Evolutionary conservation across 306 rosid genomes (phyloP).

Genomic region (Alnus rubra): DNA sequence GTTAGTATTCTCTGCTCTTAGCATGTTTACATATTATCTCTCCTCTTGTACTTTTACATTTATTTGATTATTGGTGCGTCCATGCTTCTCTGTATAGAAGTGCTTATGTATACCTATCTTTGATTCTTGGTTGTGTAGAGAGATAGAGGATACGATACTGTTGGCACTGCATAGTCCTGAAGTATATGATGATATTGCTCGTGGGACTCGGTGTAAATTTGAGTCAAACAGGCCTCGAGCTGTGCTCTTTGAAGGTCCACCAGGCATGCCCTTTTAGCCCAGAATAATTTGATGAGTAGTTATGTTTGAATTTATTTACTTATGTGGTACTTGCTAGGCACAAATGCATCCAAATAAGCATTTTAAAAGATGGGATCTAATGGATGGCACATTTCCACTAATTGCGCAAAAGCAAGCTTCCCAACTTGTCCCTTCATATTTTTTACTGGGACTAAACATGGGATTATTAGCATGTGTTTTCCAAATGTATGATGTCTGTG

Average conservation of each 20-base stretch:
- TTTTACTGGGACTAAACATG: background rate
- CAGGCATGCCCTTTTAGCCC: conserved; percentile 50
- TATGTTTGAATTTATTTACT: background rate
- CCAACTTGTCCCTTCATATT: background rate
- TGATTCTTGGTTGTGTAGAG: conserved; percentile 44
- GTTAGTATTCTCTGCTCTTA: conserved; percentile 6
- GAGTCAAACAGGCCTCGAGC: conserved; percentile 94
- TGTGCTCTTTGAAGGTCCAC: conserved; percentile 95
- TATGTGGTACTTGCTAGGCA: background rate
- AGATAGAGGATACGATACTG: conserved; percentile 81
- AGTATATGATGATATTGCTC: conserved; percentile 86
- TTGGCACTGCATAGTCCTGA: conserved; percentile 85
- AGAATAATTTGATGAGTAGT: background rate
- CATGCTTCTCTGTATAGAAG: conserved; percentile 5
- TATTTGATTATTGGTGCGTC: conserved; percentile 12
- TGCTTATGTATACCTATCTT: conserved; percentile 16
- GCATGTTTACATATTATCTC: conserved; percentile 7
- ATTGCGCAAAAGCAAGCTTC: background rate
- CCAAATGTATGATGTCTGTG: background rate
- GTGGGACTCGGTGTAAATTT: conserved; percentile 73
- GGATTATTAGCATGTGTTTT: conserved; percentile 6
- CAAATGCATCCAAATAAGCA: background rate
- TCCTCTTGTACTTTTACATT: background rate
- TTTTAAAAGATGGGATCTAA: background rate
- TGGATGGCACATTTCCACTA: background rate